A percentile compares a stretch with the other conserved stretches of the same genome.
These are phyloP conservation scores for Rhizodiscina lignyota DNA, from an alignment of 495 filamentous ascomycete species.

Conservation along the genomic window DNA sequence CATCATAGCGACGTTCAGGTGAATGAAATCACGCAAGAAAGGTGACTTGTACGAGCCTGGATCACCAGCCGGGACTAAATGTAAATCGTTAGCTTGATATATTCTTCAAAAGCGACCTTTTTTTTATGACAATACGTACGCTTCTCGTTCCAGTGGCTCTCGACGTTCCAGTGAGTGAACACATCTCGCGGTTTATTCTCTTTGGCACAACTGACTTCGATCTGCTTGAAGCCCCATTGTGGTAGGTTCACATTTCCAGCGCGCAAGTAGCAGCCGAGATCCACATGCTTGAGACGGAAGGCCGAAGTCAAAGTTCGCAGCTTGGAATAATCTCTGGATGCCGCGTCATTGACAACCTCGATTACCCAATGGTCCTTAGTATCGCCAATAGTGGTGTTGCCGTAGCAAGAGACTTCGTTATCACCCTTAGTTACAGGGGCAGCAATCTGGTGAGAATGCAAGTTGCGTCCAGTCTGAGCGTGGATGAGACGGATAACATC, in stretches of 20 bases:
- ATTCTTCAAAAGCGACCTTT: neutral
- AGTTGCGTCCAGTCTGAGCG: constrained; percentile 86
- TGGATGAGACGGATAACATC: constrained; percentile 79
- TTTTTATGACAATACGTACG: constrained; percentile 38
- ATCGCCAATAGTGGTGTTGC: constrained; percentile 91
- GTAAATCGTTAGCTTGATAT: constrained; percentile 4
- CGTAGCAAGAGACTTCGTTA: constrained; percentile 86
- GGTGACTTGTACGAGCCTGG: constrained; percentile 91
- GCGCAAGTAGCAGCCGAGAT: constrained; percentile 81
- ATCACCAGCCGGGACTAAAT: constrained; percentile 81
- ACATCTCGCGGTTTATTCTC: constrained; percentile 82
- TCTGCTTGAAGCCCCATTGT: constrained; percentile 99
- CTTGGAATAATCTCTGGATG: constrained; percentile 68
- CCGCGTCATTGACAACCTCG: constrained; percentile 79
- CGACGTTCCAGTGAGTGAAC: constrained; percentile 98
- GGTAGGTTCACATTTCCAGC: constrained; percentile 94
- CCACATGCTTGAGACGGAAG: constrained; percentile 73
- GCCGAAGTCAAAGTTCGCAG: constrained; percentile 85
- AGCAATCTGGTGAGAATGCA: constrained; percentile 80
- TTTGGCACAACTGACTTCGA: constrained; percentile 90
- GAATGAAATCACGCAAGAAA: constrained; percentile 91
- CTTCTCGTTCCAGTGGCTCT: constrained; percentile 85
- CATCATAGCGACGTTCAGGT: constrained; percentile 99
- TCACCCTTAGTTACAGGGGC: constrained; percentile 83
- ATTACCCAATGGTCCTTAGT: constrained; percentile 96